Evolutionary conservation across 768 basidiomycete genomes (phyloP).

Genomic region (Suillus alpinus): DNA sequence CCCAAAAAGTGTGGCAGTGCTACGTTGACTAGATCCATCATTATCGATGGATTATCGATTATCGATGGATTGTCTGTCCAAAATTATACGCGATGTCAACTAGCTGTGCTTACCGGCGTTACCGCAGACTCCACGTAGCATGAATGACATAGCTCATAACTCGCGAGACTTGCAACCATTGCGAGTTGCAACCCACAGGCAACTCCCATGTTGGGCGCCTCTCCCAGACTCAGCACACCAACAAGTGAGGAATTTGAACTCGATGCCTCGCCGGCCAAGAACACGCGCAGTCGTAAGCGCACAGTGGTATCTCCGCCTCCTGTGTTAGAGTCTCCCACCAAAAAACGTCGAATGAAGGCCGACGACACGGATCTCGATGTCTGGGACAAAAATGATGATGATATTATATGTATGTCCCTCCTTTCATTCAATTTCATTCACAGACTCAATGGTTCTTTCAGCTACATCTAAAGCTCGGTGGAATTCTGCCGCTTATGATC

Average conservation of each 20-base stretch:
- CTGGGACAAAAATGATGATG: background rate
- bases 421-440: background rate
- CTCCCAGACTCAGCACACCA: background rate
- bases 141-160: background rate
- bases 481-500: background rate
- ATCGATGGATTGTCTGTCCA: background rate
- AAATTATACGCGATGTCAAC: background rate
- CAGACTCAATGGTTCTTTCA: background rate
- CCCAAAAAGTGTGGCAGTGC: background rate
- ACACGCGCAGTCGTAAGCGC: too few species aligned
- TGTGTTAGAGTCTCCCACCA: background rate
- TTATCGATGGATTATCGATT: background rate
- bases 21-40: background rate
- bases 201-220: background rate
- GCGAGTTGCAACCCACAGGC: background rate
- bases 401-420: background rate
- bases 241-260: background rate
- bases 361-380: background rate
- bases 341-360: background rate
- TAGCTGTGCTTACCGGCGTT: too few species aligned
- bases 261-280: background rate
- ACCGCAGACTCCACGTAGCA: too few species aligned
- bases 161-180: background rate
- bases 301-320: background rate
- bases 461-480: background rate